phyloP scores from a whole-genome alignment of 768 basidiomycete species.

The Mycena capillaripes region DNA sequence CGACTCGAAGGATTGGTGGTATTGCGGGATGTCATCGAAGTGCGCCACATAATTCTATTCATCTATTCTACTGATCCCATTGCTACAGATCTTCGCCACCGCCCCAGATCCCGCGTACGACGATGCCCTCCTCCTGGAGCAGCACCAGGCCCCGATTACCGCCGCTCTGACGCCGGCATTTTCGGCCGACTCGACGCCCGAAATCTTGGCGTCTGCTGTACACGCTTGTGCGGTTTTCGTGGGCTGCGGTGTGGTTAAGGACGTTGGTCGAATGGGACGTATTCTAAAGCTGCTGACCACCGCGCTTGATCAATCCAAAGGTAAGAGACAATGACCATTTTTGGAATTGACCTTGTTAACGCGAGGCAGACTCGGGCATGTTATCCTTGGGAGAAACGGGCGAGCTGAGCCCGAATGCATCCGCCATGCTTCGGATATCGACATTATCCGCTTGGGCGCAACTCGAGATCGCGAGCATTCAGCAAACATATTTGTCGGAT shows the following conservation, averaged over 20 bases:
- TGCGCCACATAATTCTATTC: slow-evolving; percentile 44
- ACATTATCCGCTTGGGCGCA: slow-evolving; percentile 97
- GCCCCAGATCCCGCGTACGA: slow-evolving; percentile 95
- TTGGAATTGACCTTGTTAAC: slow-evolving; percentile 16
- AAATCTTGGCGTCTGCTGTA: slow-evolving; percentile 93
- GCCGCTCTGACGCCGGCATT: slow-evolving; percentile 98
- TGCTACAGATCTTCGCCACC: slow-evolving; percentile 82
- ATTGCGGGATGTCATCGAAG: slow-evolving; percentile 93
- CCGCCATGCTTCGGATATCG: slow-evolving; percentile 94
- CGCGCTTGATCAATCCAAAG: slow-evolving; percentile 91
- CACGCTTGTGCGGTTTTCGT: slow-evolving; percentile 96
- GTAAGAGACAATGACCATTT: slow-evolving; percentile 54
- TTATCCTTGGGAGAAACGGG: slow-evolving; percentile 88
- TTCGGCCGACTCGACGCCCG: slow-evolving; percentile 94
- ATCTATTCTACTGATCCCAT: slow-evolving; percentile 17
- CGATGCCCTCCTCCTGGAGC: slow-evolving; percentile 91
- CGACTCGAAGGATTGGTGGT: slow-evolving; percentile 92
- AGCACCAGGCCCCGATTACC: slow-evolving; percentile 98
- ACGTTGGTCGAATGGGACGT: slow-evolving; percentile 92
- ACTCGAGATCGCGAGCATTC: slow-evolving; percentile 81
- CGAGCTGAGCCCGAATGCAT: slow-evolving; percentile 93
- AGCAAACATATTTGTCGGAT: slow-evolving; percentile 81
- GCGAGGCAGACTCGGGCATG: slow-evolving; percentile 78
- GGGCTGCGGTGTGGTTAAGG: slow-evolving; percentile 94
- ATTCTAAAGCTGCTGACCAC: slow-evolving; percentile 91